Evolutionary conservation across 2,329 filamentous ascomycete species (phyloP), one percentile per base, ranked within the genome.

Genomic region (Colletotrichum sp.): DNA sequence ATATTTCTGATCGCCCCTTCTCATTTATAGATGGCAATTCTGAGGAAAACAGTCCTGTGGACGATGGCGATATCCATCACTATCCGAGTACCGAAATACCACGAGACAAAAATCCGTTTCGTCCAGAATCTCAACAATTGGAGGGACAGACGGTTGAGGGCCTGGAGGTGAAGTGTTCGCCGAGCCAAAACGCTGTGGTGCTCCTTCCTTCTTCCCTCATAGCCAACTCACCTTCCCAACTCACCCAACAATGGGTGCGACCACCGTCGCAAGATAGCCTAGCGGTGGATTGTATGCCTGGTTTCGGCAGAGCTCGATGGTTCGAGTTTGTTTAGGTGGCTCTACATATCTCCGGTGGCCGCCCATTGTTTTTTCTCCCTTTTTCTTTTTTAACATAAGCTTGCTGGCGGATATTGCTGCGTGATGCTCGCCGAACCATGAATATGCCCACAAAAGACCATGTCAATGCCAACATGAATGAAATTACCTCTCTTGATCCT

Each of bases 81-180:
- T n/a, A 1, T 10, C 39, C 2, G 1, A 18, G 16, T 6, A n/a
- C 0, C 16, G 1, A n/a, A 43, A 10, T 10, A 4, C 43, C 18
- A 4, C 43, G 43, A 48, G 39, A 0, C 18, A 3, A 12, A 21
- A 21, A 2, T 2, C 18, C 1, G 10, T 4, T 21, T 21, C n/a
- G 43, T 48, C 43, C 3, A 48, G n/a, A 13, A 4, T 13, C 10
- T 21, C 6, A 4, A 21, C 6, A 52, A 21, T 3, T 0, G 4
- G 43, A 52, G n/a, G n/a, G 0, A 21, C 9, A 48, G n/a, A n/a
- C 10, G 43, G 10, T 0, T 48, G 6, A 6, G 43, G 1, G 10
- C n/a, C 10, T 48, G n/a, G 10, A 48, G 10, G n/a, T 43, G 14
- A 4, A 48, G n/a, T 48, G 9, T 13, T 13, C n/a, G 43, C 10